phyloP scores from a whole-genome alignment of 805 yeast species.

The Metschnikowia lochheadii region DNA sequence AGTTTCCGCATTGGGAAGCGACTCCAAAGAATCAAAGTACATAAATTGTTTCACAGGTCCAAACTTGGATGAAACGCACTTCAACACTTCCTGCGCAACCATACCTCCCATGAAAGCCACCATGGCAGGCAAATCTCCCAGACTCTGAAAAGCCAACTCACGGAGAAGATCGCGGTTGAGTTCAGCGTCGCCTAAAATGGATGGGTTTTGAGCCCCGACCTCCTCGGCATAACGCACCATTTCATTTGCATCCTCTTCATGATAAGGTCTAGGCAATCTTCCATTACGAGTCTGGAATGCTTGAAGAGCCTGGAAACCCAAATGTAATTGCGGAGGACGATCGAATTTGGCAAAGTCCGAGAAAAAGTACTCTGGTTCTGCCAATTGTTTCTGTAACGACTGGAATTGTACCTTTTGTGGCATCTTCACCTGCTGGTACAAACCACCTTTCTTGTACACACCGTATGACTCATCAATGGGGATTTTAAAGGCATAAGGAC shows the following conservation, averaged over 20 bases:
- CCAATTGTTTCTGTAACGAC: constrained; percentile 59
- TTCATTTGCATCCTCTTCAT: constrained; percentile 70
- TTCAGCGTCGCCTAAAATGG: constrained; percentile 51
- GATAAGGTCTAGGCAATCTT: constrained; percentile 70
- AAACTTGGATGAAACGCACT: constrained; percentile 93
- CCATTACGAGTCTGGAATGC: constrained; percentile 66
- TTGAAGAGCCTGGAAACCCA: constrained; percentile 87
- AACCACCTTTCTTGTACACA: constrained; percentile 74
- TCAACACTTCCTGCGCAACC: constrained; percentile 93
- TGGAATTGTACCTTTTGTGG: constrained; percentile 65
- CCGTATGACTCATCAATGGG: constrained; percentile 55
- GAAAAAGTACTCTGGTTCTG: constrained; percentile 70
- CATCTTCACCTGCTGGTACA: constrained; percentile 87
- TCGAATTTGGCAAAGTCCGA: constrained; percentile 95
- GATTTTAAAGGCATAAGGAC: constrained; percentile 90
- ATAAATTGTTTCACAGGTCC: constrained; percentile 89
- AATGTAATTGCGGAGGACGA: constrained; percentile 83
- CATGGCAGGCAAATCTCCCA: constrained; percentile 88
- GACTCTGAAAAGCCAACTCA: constrained; percentile 78
- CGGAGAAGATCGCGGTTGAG: constrained; percentile 62
- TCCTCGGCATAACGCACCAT: constrained; percentile 55
- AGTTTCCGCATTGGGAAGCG: constrained; percentile 60
- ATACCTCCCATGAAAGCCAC: constrained; percentile 91
- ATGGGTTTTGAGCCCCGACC: constrained; percentile 52
- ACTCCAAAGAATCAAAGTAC: constrained; percentile 91